phyloP scores from a whole-genome alignment of 192 early-diverging fungal species.

The Backusella circina region DNA sequence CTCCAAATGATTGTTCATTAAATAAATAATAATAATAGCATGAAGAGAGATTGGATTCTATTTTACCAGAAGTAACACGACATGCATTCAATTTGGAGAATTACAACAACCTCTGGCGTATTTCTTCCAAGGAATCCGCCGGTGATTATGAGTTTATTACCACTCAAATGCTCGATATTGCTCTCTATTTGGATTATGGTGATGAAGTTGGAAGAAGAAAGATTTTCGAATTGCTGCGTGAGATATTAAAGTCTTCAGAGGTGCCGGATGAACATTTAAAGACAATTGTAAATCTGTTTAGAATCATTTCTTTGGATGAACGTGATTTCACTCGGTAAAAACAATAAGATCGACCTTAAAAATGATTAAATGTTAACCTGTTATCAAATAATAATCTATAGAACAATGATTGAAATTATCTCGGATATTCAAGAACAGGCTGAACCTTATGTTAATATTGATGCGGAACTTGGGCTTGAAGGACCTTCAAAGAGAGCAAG shows the following conservation, averaged over 20 bases:
- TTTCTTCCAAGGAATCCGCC: constrained; percentile 44
- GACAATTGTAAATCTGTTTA: constrained; percentile 74
- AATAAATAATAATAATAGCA: constrained; percentile 36
- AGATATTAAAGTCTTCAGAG: constrained; percentile 73
- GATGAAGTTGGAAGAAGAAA: constrained; percentile 87
- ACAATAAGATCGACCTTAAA: not conserved
- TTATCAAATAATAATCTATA: constrained; percentile 2
- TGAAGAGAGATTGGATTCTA: constrained; percentile 59
- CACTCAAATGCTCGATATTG: constrained; percentile 72
- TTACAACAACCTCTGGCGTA: constrained; percentile 47
- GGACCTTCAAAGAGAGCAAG: constrained; percentile 37
- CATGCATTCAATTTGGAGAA: constrained; percentile 54
- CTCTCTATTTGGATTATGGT: constrained; percentile 73
- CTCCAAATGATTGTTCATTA: constrained; percentile 21
- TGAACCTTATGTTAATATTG: not conserved
- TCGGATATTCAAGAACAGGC: constrained; percentile 65
- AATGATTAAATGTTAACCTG: not conserved
- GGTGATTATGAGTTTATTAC: constrained; percentile 64
- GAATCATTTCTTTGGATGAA: constrained; percentile 73
- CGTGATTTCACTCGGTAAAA: constrained; percentile 76
- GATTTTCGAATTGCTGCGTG: constrained; percentile 77
- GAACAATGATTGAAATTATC: constrained; percentile 77
- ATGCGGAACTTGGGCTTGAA: not conserved
- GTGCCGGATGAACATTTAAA: constrained; percentile 75
- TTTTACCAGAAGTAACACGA: constrained; percentile 65